Base-by-base conservation (phyloP, 179 eudicot genomes). In the Patellifolia procumbens region DNA sequence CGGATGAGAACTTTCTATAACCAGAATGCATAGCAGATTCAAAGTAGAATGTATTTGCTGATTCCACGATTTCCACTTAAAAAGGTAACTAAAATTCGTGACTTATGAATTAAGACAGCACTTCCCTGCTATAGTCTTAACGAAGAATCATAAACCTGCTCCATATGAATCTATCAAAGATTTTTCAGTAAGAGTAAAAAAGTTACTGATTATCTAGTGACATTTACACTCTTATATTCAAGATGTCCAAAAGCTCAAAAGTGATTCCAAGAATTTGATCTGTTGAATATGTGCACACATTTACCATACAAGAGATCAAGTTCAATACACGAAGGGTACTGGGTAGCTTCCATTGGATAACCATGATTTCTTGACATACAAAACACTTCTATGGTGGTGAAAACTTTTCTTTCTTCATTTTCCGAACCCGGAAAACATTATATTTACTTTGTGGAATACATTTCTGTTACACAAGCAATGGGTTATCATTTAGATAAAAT, bases 171-270 rank as follows among this genome's bases (percentile, higher is more conserved):
- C 37, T 48, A 24, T 56, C 51, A 68, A 26, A 68, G 35, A 24
- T 9, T 11, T 8, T 20, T 69, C 42, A 32, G 17, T 62, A 16
- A 10, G 15, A 7, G 59, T 9, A 59, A 59, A 3, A 8, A 2
- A 32, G 31, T 45, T 46, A 48, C 45, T 19, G 43, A 46, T 63
- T 43, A 19, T 77, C 29, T 19, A 49, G 20, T 24, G 51, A 49
- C 29, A 49, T 12, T 24, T 64, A 49, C 39, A 28, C 72, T 64
- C 32, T 39, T 43, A 45, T 20, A 8, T 32, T 71, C 58, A 69
- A 32, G 7, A 70, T 77, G 71, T 32, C 64, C 58, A 37, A 73
- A 65, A 22, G 71, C 24, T 55, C 45, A 20, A 73, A 65, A 22
- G 5, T 51, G 55, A 32, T 39, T 6, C 34, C 45, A 64, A 72